Percentiles rank a stretch among this genome's conserved stretches.
Evolutionary conservation across 2,329 filamentous ascomycete genomes (phyloP).

Genomic region (Aspergillus latus): DNA sequence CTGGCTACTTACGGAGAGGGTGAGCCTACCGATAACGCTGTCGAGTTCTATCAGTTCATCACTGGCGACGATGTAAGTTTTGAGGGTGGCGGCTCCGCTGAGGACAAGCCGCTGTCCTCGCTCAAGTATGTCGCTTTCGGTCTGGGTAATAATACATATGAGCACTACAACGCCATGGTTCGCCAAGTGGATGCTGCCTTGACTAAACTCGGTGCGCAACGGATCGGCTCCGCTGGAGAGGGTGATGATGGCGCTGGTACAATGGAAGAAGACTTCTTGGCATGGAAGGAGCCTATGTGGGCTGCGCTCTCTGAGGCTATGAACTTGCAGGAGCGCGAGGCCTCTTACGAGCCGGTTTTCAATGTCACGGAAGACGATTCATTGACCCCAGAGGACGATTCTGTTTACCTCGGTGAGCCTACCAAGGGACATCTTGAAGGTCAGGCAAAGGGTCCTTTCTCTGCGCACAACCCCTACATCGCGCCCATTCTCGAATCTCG

Average conservation of each 20-base stretch:
- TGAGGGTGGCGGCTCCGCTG: conserved; percentile 62
- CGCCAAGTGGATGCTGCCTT: conserved; percentile 83
- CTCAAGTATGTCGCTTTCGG: conserved; percentile 95
- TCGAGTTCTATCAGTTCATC: conserved; percentile 98
- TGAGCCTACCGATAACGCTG: conserved; percentile 96
- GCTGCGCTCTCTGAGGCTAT: conserved; percentile 76
- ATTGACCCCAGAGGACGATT: conserved; percentile 69
- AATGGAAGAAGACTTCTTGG: conserved; percentile 99
- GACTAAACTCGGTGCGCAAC: conserved; percentile 75
- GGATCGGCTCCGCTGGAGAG: conserved; percentile 86
- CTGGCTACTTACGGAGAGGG: conserved; percentile 97
- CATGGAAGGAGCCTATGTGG: conserved; percentile 99
- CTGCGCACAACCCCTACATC: conserved; percentile 95
- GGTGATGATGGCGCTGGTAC: conserved; percentile 97
- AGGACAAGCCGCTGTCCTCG: conserved; percentile 72
- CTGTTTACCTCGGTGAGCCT: conserved; percentile 92
- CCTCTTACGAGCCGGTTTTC: conserved; percentile 92
- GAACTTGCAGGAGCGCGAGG: conserved; percentile 90
- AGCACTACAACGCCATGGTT: conserved; percentile 99
- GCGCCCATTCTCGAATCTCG: conserved; percentile 88
- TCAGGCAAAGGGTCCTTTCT: conserved; percentile 81
- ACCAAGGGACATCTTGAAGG: conserved; percentile 95
- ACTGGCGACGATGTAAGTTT: conserved; percentile 78
- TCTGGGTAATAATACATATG: conserved; percentile 98
- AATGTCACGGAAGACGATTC: conserved; percentile 74